A percentile compares a stretch with the other conserved stretches of the same genome.
Conservation (phyloP, 768 basidiomycete species). For the Nidularia pulvinata region DNA sequence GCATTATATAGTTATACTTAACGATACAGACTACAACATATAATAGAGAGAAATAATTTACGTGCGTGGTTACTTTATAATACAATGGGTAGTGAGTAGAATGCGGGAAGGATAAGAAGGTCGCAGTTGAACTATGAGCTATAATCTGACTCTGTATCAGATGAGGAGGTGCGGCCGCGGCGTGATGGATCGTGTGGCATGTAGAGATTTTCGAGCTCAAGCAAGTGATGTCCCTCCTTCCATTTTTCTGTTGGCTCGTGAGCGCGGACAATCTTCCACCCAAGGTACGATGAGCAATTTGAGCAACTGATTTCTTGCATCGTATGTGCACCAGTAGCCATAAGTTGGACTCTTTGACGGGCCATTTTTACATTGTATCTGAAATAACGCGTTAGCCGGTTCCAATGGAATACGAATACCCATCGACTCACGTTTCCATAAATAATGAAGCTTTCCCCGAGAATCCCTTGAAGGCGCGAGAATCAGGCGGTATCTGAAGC, state of each 20-base stretch:
- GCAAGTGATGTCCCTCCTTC: constrained; percentile 59
- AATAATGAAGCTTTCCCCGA: constrained; percentile 60
- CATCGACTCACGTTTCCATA: constrained; percentile 44
- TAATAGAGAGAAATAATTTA: no score
- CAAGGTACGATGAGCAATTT: constrained; percentile 50
- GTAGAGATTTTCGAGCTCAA: constrained; percentile 55
- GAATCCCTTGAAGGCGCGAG: constrained; percentile 53
- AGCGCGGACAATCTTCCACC: constrained; percentile 63
- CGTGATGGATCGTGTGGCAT: constrained; percentile 4
- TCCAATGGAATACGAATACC: background rate
- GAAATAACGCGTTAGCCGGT: background rate
- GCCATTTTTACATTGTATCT: constrained; percentile 49
- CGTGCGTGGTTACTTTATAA: no score
- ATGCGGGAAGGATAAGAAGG: no score
- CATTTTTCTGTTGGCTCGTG: constrained; percentile 56
- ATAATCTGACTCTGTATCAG: constrained; percentile 35
- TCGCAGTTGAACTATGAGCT: constrained; percentile 10
- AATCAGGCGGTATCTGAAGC: constrained; percentile 38
- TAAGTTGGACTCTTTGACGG: constrained; percentile 50
- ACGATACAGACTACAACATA: no score
- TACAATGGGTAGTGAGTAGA: no score
- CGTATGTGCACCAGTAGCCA: constrained; percentile 64
- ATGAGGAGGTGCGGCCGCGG: constrained; percentile 18
- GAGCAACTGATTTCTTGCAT: constrained; percentile 56
- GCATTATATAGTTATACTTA: no score